A percentile compares a stretch with the other conserved stretches of the same genome.
Evolutionary conservation across 1,139 yeast genomes (phyloP).

Genomic region (Yamadazyma buinensis): DNA sequence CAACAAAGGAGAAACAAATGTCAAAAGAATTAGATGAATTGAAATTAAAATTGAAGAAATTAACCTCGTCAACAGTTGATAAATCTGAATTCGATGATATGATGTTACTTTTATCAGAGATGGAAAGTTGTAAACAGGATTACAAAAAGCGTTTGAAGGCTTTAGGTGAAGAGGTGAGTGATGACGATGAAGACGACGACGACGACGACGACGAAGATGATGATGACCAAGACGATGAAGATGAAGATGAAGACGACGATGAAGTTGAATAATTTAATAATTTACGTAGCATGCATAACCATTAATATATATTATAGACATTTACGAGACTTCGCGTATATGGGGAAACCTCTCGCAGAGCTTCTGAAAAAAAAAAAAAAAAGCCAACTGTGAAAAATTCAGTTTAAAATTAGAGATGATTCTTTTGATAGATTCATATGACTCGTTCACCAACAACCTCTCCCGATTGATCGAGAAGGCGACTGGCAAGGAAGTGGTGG

Average conservation of each 20-base stretch:
- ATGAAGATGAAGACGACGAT: constrained; percentile 3
- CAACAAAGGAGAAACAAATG: not conserved
- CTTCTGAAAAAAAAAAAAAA: constrained; percentile 2
- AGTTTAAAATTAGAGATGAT: constrained; percentile 31
- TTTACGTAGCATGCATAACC: constrained; percentile 4
- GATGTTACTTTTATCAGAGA: constrained; percentile 67
- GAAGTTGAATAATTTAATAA: too few species aligned
- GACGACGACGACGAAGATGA: constrained; percentile 32
- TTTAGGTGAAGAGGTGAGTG: constrained; percentile 47
- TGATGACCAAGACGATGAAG: constrained; percentile 14
- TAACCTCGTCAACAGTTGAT: constrained; percentile 34
- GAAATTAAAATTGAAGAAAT: constrained; percentile 4
- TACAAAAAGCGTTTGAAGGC: constrained; percentile 52
- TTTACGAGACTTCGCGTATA: constrained; percentile 1
- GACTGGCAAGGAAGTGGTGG: constrained; percentile 54
- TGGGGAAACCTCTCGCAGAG: constrained; percentile 2
- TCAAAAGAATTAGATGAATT: constrained; percentile 6
- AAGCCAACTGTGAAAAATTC: constrained; percentile 1
- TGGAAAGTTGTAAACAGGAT: constrained; percentile 63
- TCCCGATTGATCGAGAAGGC: constrained; percentile 57
- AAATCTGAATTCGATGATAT: constrained; percentile 70
- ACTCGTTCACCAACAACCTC: constrained; percentile 87
- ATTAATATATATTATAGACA: constrained; percentile 3
- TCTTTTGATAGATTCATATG: constrained; percentile 86
- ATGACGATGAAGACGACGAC: constrained; percentile 42